Base-by-base conservation (phyloP, 179 eudicot genomes). In the Nepenthes alata region DNA sequence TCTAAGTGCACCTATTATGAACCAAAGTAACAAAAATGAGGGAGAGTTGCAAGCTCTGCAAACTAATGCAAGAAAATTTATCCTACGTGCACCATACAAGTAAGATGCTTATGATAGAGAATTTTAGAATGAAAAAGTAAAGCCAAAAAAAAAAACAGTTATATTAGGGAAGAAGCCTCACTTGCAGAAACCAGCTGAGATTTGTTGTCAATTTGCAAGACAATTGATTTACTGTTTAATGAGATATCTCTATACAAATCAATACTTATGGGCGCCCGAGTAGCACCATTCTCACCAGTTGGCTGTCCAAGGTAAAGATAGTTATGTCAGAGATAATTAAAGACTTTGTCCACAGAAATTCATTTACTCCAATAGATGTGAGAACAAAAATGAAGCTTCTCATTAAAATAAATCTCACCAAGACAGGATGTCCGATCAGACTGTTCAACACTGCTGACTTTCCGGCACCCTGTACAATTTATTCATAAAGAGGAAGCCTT, bases 251-350 rank as follows among this genome's bases (percentile, higher is more conserved):
- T 79, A 41, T 73, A 66, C 66, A 94, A 84, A 57, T 90, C 99
- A 57, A 94, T 80, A 78, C 87, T 84, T 65, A 94, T 94, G 13
- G 99, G 99, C 67, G 99, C 97, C 62, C 99, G 95, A 15, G 99
- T 94, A 55, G 99, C 99, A 65, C 99, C 99, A 78, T 95, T 95
- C 83, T 94, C 99, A 71, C 99, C 99, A 63, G 99, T 94, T 63
- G 99, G 99, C 99, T 94, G 83, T 66, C 58, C 58, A 79, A 10
- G 62, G 53, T 5, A 56, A 67, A 51, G 6, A 41, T 58, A 36
- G 51, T 38, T 50, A 54, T 3, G 47, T 52, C 52, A 53, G 12
- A 44, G 14, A 12, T 34, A 70, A 57, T 49, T 2, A 39, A 16
- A 25, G 37, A 63, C 35, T 36, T 25, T 56, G 61, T 51, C 11